Base-by-base conservation (phyloP, 805 yeast genomes). In the Suhomyces canberraensis region DNA sequence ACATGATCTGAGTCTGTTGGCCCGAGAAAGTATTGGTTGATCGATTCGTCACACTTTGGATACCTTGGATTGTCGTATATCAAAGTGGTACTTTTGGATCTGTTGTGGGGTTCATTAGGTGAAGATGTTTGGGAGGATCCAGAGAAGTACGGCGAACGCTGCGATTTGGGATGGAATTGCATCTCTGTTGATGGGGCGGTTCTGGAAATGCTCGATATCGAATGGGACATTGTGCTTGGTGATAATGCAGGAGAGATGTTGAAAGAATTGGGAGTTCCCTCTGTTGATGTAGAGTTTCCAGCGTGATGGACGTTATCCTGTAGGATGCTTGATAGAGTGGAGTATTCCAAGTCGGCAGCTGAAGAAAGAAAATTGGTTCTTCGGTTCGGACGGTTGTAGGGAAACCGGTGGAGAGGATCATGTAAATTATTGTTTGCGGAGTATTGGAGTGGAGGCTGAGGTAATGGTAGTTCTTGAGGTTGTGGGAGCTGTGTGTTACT, bases 281-380 rank as follows among this genome's bases (percentile, higher is more conserved):
- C 69, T 16, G 51, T 59, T 11, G 66, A 58, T 2, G 66, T 55
- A 17, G 58, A 48, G 27, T 51, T 56, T 19, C 44, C 49, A 16
- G 41, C 44, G 31, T 46, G 52, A 37, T 60, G 48, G 33, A 59
- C 51, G 40, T 63, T 71, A 33, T 75, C 78, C 24, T 76, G 77
- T 25, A 81, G 70, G 33, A 84, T 82, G 41, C 71, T 77, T 7
- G 88, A 81, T 20, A 84, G 59, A 3, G 83, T 78, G 3, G 86
- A 73, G 48, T 84, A 83, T 48, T 84, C 93, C 35, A 81, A 63
- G 50, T 81, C 83, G 0, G 87, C 89, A 1, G 93, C 89, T 24
- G 75, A 66, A 1, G 88, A 80, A 41, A 82, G 52, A 48, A 83
- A 83, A 41, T 74, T 68, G 50, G 50, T 75, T 48, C 59, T 54